Base-by-base conservation (phyloP, 2,329 filamentous ascomycete genomes). In the Xylariaceae sp. region DNA sequence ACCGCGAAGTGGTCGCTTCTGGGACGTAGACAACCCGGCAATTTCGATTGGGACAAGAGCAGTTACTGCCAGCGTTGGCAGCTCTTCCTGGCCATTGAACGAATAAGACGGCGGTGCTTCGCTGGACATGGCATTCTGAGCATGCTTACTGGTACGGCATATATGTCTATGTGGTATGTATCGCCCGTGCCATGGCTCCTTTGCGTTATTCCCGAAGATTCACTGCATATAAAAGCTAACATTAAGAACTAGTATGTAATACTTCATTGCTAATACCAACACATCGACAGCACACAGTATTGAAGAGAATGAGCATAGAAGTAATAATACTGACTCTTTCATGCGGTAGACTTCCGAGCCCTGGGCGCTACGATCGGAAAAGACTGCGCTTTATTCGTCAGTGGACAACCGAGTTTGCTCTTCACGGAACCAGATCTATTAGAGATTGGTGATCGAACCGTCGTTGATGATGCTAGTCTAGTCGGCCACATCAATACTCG, bases 41-140 rank as follows among this genome's bases (percentile, higher is more conserved):
- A 76, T 54, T 80, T 80, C 58, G 77, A 81, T 64, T 83, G 80
- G 80, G 80, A 83, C 60, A 76, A 76, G 63, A 75, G 69, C 17
- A 69, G 72, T 14, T 83, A 82, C 66, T 82, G 79, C 64, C 80
- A 83, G 59, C 75, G 78, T 33, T 83, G 80, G 79, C 79, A 83
- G 60, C 60, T 82, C 9, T 79, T 78, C 60, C 69, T 82, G 3
- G 71, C 72, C 31, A 71, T 81, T 36, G 79, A 82, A 66, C 71
- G 71, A 16, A 63, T 83, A 3, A 73, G 78, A 1, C 70, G 75
- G 9, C 67, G 73, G 39, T 80, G 78, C 62, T 81, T 76, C 57
- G 73, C 74, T 3, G 73, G 75, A 1, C 62, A 75, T 22, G 80
- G 80, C 14, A 69, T 83, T 16, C 67, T 82, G 1, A 74, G 77